Evolutionary conservation across 306 rosid species (phyloP).

Genomic region (Vigna nakashimae): DNA sequence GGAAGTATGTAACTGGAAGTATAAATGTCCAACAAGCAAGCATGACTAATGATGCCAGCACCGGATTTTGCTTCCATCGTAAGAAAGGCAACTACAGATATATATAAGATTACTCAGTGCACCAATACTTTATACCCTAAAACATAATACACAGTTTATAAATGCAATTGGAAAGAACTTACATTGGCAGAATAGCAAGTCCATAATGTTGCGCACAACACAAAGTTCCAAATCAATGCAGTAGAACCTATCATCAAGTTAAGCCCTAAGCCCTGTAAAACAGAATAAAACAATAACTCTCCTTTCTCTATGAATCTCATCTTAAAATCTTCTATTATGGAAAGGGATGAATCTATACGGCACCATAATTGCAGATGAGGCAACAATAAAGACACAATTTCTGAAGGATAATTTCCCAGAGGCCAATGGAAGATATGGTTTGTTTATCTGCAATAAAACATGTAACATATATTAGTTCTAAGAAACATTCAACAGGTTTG

Average conservation of each 20-base stretch:
- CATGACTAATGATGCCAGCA: not conserved
- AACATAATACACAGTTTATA: not conserved
- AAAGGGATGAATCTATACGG: not conserved
- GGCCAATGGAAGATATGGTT: conserved; percentile 62
- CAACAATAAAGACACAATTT: not conserved
- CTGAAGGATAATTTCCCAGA: not conserved
- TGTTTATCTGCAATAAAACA: conserved; percentile 70
- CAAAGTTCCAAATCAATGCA: not conserved
- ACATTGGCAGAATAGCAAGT: not conserved
- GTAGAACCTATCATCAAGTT: not conserved
- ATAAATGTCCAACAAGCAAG: not conserved
- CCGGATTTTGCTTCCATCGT: not conserved
- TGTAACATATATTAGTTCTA: not conserved
- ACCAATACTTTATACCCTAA: too few relatives aligned
- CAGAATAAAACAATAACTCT: not conserved
- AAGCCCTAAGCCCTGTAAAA: not conserved
- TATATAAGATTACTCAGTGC: too few relatives aligned
- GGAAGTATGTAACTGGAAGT: not conserved
- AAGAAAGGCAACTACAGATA: not conserved
- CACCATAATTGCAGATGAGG: not conserved
- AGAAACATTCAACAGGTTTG: not conserved
- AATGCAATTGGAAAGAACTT: not conserved
- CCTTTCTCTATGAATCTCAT: not conserved
- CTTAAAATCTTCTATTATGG: not conserved
- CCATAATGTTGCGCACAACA: not conserved